Evolutionary conservation across 129 eudicot species (phyloP).

Genomic region (Gnaphalium uliginosum): DNA sequence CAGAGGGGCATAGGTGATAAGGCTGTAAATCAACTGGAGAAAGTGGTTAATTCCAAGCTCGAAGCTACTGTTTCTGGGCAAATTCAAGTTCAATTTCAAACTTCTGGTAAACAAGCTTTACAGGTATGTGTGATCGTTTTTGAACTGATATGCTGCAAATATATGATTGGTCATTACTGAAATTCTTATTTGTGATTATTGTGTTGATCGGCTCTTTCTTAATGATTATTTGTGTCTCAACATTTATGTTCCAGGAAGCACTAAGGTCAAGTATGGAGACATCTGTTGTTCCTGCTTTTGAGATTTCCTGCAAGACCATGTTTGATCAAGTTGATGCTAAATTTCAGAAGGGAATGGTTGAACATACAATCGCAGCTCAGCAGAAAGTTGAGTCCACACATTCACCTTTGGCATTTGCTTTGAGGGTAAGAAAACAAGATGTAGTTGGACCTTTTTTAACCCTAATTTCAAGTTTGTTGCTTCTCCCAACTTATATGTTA

Average conservation of each 20-base stretch:
- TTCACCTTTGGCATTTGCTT: constrained; percentile 70
- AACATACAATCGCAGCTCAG: constrained; percentile 58
- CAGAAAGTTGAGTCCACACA: constrained; percentile 76
- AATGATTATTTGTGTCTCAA: not conserved
- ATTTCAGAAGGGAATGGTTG: constrained; percentile 85
- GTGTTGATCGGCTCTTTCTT: not conserved
- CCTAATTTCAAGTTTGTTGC: not conserved
- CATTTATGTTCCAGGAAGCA: constrained; percentile 61
- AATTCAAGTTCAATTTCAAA: constrained; percentile 86
- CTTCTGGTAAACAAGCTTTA: constrained; percentile 94
- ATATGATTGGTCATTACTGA: constrained; percentile 4
- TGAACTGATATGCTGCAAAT: not conserved
- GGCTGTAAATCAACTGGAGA: constrained; percentile 83
- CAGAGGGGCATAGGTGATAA: constrained; percentile 96
- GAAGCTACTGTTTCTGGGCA: constrained; percentile 87
- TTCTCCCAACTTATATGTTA: not conserved
- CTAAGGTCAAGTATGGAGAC: constrained; percentile 73
- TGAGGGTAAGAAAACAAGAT: constrained; percentile 55
- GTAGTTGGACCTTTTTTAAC: not conserved
- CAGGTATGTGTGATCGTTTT: constrained; percentile 51
- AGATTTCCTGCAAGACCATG: constrained; percentile 84
- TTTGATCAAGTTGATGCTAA: constrained; percentile 87
- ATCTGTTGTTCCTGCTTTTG: constrained; percentile 79
- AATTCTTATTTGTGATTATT: not conserved
- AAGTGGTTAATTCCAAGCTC: constrained; percentile 71